A percentile compares a stretch with the other conserved stretches of the same genome.
Evolutionary conservation across 805 yeast species (phyloP).

Genomic region (Starmerella bombi): DNA sequence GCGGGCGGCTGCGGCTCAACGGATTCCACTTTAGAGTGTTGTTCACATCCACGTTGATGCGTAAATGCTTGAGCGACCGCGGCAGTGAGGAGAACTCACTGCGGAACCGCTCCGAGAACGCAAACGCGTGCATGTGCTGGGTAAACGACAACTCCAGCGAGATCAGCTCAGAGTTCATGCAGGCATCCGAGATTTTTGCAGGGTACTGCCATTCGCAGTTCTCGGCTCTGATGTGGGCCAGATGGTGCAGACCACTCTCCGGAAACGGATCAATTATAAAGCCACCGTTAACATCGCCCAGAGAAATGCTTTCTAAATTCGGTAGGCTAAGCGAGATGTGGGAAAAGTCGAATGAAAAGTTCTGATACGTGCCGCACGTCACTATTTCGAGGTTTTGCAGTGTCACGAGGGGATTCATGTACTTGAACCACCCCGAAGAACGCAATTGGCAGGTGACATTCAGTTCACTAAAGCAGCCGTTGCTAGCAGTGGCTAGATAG

Average conservation of each 20-base stretch:
- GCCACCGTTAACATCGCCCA: conserved; percentile 9
- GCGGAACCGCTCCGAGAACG: conserved; percentile 13
- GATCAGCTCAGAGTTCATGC: conserved; percentile 2
- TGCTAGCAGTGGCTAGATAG: conserved; percentile 1
- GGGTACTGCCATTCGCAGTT: conserved; percentile 16
- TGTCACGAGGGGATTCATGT: conserved; percentile 5
- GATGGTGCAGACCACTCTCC: not conserved
- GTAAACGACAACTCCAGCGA: conserved; percentile 1
- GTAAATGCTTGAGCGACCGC: not conserved
- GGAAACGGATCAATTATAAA: conserved; percentile 6
- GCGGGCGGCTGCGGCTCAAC: conserved; percentile 1
- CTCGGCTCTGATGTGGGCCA: conserved; percentile 4
- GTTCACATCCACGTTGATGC: conserved; percentile 5
- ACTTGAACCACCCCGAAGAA: conserved; percentile 21
- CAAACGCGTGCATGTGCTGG: conserved; percentile 10
- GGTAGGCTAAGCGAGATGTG: conserved; percentile 14
- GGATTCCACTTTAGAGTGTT: conserved; percentile 14
- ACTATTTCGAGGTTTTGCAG: conserved; percentile 2
- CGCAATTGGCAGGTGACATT: conserved; percentile 5
- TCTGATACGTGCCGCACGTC: conserved; percentile 1
- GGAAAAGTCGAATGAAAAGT: conserved; percentile 16
- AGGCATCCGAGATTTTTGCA: conserved; percentile 5
- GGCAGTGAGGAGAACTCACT: conserved; percentile 9
- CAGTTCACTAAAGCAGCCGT: not conserved
- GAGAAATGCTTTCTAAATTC: conserved; percentile 3